Percentiles rank a stretch among this genome's conserved stretches.
Conservation (phyloP, 1,284 basidiomycete species). For the Vanrija sp. region DNA sequence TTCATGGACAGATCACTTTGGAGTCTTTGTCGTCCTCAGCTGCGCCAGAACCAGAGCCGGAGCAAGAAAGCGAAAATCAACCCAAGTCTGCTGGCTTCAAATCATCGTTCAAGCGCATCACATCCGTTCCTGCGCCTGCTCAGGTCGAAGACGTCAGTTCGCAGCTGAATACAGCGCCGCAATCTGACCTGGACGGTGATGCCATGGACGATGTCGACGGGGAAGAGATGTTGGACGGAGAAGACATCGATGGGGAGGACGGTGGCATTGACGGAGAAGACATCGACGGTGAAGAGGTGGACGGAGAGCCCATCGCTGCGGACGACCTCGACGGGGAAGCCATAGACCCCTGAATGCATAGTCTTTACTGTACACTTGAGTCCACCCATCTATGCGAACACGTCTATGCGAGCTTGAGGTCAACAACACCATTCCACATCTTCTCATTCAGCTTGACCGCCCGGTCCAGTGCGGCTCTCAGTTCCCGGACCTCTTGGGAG, state of each 20-base stretch:
- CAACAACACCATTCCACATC: conserved; percentile 75
- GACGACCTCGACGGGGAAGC: conserved; percentile 47
- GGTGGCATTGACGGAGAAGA: conserved; percentile 38
- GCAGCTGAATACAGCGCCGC: no score
- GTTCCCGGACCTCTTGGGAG: conserved; percentile 62
- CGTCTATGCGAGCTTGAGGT: conserved; percentile 23
- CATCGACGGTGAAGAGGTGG: conserved; percentile 15
- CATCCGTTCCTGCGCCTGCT: no score
- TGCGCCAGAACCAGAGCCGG: conserved; percentile 3
- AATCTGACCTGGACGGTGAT: background rate
- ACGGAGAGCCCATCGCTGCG: conserved; percentile 35
- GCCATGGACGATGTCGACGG: background rate
- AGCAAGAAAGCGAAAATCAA: conserved; percentile 43
- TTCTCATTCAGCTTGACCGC: conserved; percentile 80
- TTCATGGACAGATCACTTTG: conserved; percentile 59
- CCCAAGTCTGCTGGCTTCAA: conserved; percentile 66
- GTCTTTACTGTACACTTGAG: background rate
- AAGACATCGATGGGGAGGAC: background rate
- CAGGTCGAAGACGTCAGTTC: no score
- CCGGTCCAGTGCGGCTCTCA: conserved; percentile 66
- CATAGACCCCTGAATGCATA: conserved; percentile 2
- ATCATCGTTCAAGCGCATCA: conserved; percentile 44
- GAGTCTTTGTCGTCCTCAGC: background rate
- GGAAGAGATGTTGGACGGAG: background rate
- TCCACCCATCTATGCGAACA: background rate